Base-by-base conservation (phyloP, 108 stramenopile species). In the Pseudonitzschia delicatissima region DNA sequence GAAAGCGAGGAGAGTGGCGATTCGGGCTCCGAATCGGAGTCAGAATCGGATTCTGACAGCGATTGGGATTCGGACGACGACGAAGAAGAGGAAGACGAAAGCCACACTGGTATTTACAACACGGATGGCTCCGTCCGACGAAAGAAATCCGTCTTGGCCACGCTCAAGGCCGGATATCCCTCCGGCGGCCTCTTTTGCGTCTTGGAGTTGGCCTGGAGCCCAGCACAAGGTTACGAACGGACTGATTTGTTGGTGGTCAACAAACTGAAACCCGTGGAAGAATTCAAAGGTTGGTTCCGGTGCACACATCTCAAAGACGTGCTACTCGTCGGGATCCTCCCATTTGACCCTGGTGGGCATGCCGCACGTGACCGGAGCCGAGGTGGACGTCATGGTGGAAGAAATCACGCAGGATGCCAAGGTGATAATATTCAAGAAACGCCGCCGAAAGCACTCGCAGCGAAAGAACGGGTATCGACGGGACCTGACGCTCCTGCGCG, bases 191-290 rank as follows among this genome's bases (percentile, higher is more conserved):
- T 79, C 25, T 91, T 93, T 74, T 90, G 88, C 26, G 77, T 96
- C 26, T 40, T 96, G 20, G 66, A 75, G 37, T 63, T 93, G 8
- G 83, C 77, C 28, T 92, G 95, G 15, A 76, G 87, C 23, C n/a
- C n/a, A n/a, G n/a, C n/a, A n/a, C 95, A 96, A 71, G 82, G 88
- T 64, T 93, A 96, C 80, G 89, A 91, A 9, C 83, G 86, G 27
- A 64, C 71, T 5, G 95, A 96, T 76, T 64, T 93, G 31, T 37
- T 96, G 26, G 84, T 93, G 13, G 77, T 84, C 28, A 88, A 96
- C 63, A 84, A 85, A 45, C 64, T 96, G 33, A 69, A 83, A 62
- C 88, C 90, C 17, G 79, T 84, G 6, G 62, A 75, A 12, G 55
- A 64, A 23, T 92, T 82, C 75, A 60, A 74, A 21, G 86, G 92